Evolutionary conservation across 805 yeast species (phyloP), one percentile per base, ranked within the genome.

Genomic region (Lipomyces starkeyi): DNA sequence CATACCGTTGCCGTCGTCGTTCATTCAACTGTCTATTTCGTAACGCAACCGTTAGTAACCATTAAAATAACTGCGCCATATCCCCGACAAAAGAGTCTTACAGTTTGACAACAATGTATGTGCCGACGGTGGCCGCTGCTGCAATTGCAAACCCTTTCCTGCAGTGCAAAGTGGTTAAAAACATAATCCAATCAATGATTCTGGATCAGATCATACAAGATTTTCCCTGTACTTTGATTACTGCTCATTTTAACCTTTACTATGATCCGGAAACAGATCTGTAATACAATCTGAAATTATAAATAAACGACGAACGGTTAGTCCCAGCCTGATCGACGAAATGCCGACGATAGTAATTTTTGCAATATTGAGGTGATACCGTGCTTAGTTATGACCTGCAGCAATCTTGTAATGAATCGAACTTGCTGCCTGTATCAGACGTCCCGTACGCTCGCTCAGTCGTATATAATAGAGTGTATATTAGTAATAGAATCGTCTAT

Each of bases 101-200:
- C 69, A 37, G 5, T 53, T 66, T 66, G 29, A 63, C 64, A 35
- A 55, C 61, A 49, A 66, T 59, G 58, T 62, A 66, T 6, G 47
- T n/a, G 11, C 32, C 66, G 17, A 62, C 43, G 3, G 69, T 63
- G 35, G 64, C 69, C 3, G 56, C 66, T 27, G 56, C 56, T 25
- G 56, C 56, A 22, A 53, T 25, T 14, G 56, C 56, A 29, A 53
- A 53, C n/a, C 56, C 56, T 53, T 53, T 53, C 29, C 56, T 53
- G 34, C 20, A 29, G 20, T 8, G 20, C 22, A 6, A 43, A 43
- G 4, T 6, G 9, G 49, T 43, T n/a, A 43, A 37, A 37, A 43
- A 43, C 9, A 43, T 43, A 7, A 8, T 43, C 22, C 22, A 43
- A 17, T n/a, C 8, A n/a, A 6, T 17, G 49, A 17, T 1, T 43